Conservation (phyloP, 2,329 filamentous ascomycete genomes). For the Paraphoma sp. region DNA sequence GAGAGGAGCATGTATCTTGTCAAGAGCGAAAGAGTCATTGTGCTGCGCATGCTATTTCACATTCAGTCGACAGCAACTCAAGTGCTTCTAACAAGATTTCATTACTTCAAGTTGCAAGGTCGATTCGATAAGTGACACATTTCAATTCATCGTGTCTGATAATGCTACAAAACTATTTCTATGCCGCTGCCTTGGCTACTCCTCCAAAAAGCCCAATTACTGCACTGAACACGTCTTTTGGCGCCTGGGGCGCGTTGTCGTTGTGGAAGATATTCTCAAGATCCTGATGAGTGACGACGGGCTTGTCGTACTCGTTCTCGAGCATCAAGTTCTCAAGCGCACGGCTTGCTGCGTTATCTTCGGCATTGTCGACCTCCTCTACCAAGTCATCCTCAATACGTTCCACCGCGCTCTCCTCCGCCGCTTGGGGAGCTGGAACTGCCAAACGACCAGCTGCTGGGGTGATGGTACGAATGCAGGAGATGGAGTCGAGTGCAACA, state of each 20-base stretch:
- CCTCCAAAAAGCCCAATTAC: slow-evolving; percentile 22
- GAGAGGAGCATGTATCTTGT: no score
- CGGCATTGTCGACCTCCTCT: slow-evolving; percentile 6
- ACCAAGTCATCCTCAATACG: slow-evolving; percentile 4
- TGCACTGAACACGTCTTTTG: slow-evolving; percentile 21
- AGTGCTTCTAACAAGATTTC: no score
- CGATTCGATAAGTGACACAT: background rate
- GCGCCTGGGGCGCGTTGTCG: slow-evolving; percentile 19
- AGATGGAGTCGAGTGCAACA: slow-evolving; percentile 75
- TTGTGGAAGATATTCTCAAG: slow-evolving; percentile 25
- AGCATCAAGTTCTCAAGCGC: slow-evolving; percentile 15
- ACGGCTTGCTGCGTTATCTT: slow-evolving; percentile 2
- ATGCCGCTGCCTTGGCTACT: slow-evolving; percentile 15
- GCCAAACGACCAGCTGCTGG: slow-evolving; percentile 35
- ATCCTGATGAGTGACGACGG: slow-evolving; percentile 21
- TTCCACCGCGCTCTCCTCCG: slow-evolving; percentile 41
- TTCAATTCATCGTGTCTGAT: background rate
- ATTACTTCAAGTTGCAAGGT: no score
- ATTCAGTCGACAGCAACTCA: no score
- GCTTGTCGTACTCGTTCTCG: slow-evolving; percentile 16
- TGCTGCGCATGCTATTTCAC: no score
- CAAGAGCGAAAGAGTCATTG: no score
- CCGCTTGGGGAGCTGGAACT: slow-evolving; percentile 39
- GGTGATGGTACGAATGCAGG: slow-evolving; percentile 66
- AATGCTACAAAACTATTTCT: slow-evolving; percentile 1